Percentiles rank a stretch among this genome's conserved stretches.
Evolutionary conservation across 768 basidiomycete species (phyloP).

Genomic region (Collybia sordida): DNA sequence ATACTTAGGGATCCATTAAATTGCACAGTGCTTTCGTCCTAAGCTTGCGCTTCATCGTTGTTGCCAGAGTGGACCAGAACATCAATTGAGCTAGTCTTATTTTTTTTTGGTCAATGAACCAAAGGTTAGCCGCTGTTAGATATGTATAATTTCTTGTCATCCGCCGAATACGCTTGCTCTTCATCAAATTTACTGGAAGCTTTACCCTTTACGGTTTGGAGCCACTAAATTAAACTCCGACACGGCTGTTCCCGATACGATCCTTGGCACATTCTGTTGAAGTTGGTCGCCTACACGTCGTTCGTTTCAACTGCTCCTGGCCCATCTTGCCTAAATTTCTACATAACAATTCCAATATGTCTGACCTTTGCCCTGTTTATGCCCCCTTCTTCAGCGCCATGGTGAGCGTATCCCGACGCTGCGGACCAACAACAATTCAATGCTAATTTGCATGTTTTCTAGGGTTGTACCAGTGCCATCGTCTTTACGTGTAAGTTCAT

Average conservation of each 20-base stretch:
- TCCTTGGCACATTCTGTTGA: slow-evolving; percentile 11
- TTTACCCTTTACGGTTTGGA: background rate
- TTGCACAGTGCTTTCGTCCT: too few relatives aligned
- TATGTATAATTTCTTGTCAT: too few relatives aligned
- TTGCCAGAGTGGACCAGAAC: too few relatives aligned
- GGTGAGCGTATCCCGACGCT: slow-evolving; percentile 48
- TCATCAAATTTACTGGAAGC: background rate
- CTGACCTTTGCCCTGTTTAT: slow-evolving; percentile 90
- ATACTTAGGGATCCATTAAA: too few relatives aligned
- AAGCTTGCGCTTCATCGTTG: too few relatives aligned
- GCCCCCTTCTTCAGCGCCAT: slow-evolving; percentile 98
- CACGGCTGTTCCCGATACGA: slow-evolving; percentile 8
- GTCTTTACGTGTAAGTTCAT: slow-evolving; percentile 89
- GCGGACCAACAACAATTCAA: background rate
- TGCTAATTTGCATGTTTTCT: slow-evolving; percentile 8
- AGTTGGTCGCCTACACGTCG: slow-evolving; percentile 13
- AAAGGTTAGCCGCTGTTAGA: too few relatives aligned
- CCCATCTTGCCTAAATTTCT: slow-evolving; percentile 11
- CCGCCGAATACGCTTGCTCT: too few relatives aligned
- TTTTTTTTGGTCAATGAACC: too few relatives aligned
- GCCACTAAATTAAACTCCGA: slow-evolving; percentile 12
- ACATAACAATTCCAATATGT: slow-evolving; percentile 40
- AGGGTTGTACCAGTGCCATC: slow-evolving; percentile 97
- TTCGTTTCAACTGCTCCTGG: slow-evolving; percentile 8
- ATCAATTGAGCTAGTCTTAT: too few relatives aligned